These are phyloP conservation scores for Schizosaccharomyces pombe DNA, from an alignment of 805 yeast species.

Conservation along the genomic window DNA sequence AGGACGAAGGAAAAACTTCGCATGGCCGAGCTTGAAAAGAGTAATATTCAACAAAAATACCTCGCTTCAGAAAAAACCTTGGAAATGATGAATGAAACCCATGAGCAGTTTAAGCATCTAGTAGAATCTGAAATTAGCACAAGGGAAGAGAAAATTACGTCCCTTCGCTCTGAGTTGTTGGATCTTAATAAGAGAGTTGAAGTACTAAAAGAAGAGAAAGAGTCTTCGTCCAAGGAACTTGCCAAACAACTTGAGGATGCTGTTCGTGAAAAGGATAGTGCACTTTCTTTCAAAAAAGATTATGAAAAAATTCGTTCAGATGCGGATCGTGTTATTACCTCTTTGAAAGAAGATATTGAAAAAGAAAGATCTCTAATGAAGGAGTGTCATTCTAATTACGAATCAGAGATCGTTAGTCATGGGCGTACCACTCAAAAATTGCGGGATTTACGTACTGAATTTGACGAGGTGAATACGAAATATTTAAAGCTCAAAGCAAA, in stretches of 20 bases:
- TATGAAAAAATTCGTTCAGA: conserved; percentile 12
- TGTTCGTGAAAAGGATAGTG: conserved; percentile 6
- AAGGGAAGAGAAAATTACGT: neutral
- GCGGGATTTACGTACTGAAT: conserved; percentile 19
- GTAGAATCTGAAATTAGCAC: conserved; percentile 7
- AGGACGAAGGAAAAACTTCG: conserved; percentile 31
- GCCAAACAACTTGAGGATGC: conserved; percentile 10
- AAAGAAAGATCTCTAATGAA: conserved; percentile 25
- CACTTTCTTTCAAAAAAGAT: conserved; percentile 11
- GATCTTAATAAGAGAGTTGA: conserved; percentile 10
- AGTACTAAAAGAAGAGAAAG: conserved; percentile 9
- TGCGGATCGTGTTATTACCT: conserved; percentile 6
- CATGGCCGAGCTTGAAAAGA: conserved; percentile 31
- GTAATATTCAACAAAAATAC: conserved; percentile 41
- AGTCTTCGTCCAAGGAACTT: conserved; percentile 8
- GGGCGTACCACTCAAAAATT: conserved; percentile 26
- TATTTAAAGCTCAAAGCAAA: conserved; percentile 13
- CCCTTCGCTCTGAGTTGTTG: neutral
- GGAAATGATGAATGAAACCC: conserved; percentile 28
- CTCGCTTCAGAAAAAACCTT: conserved; percentile 45
- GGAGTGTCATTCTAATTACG: conserved; percentile 31
- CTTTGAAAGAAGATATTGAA: conserved; percentile 8
- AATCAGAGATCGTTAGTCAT: conserved; percentile 30
- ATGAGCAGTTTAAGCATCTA: conserved; percentile 22
- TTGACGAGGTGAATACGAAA: conserved; percentile 14